Conservation (phyloP, 345 rosid species). For the Kernera saxatilis region DNA sequence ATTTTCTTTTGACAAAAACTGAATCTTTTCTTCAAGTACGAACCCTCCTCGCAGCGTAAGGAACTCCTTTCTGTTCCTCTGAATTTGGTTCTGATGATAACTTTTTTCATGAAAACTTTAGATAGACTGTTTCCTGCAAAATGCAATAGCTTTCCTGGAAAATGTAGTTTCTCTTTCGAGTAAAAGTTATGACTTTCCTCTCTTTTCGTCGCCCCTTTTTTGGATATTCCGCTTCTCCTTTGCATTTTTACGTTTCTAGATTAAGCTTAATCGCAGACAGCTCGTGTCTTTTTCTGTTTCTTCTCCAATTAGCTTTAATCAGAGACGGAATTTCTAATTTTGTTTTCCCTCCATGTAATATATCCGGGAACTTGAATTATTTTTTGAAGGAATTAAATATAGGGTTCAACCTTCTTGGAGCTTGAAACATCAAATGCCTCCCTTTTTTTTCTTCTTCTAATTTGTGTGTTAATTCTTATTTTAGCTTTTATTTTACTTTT, state of each 20-base stretch:
- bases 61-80: not conserved
- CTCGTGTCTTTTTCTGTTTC: not conserved
- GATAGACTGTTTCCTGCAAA: conserved; percentile 3
- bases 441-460: not conserved
- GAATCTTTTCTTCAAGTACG: conserved; percentile 7
- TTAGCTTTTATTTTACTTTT: not conserved
- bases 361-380: not conserved
- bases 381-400: not conserved
- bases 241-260: not conserved
- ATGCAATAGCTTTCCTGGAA: conserved; percentile 14
- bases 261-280: conserved; percentile 6
- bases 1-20: not conserved
- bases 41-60: conserved; percentile 20
- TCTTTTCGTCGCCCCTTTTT: not conserved
- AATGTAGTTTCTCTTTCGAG: conserved; percentile 15
- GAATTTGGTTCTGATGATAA: not conserved
- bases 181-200: not conserved
- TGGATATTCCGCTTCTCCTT: not conserved
- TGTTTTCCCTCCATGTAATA: not conserved
- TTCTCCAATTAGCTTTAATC: not conserved
- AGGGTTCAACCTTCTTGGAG: not conserved
- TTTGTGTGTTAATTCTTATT: not conserved
- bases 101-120: not conserved
- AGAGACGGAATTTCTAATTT: not conserved
- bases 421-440: not conserved